Base-by-base conservation (phyloP, 805 yeast species). In the Candida jianshihensis region DNA sequence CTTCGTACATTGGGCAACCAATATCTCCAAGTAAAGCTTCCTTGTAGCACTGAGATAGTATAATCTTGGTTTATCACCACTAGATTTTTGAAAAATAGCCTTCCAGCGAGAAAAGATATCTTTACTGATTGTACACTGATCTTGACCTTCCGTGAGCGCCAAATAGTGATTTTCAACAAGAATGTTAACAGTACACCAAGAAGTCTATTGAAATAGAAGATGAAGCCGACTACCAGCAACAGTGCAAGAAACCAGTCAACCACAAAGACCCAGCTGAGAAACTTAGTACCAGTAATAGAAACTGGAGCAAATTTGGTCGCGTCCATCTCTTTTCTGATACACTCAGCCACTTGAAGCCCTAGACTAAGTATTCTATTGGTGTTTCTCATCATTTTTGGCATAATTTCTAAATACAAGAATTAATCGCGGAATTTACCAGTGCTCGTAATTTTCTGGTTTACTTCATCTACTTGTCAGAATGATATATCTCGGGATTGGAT, bases 21-120 rank as follows among this genome's bases (percentile, higher is more conserved):
- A 56, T 87, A 90, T 41, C 94, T 60, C 97, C 97, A 92, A 0
- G 95, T 84, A 19, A 90, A 53, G 47, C 76, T 74, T 1, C 90
- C 82, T 41, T 80, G 78, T 19, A 84, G 69, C 1, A 84, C 67
- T 9, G 86, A 73, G 1, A 86, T 52, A 2, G 95, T 77, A 42
- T 77, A 76, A 59, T 89, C 81, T 33, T 75, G 67, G n/a, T 87
- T 82, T 6, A 84, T 73, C 11, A 85, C 66, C 4, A 83, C 73
- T 15, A 89, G 53, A 55, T 88, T 86, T 46, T 81, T 82, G 51
- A 88, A 76, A 52, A 84, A 75, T 8, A 90, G 38, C 20, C 95
- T 70, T 1, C 97, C 97, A 4, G 88, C 95, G 1, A 92, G 62
- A 7, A 84, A 68, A 1, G 96, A 81, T 4, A 92, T 46, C 52